Conservation (phyloP, 768 basidiomycete genomes). For the Russula emetica region DNA sequence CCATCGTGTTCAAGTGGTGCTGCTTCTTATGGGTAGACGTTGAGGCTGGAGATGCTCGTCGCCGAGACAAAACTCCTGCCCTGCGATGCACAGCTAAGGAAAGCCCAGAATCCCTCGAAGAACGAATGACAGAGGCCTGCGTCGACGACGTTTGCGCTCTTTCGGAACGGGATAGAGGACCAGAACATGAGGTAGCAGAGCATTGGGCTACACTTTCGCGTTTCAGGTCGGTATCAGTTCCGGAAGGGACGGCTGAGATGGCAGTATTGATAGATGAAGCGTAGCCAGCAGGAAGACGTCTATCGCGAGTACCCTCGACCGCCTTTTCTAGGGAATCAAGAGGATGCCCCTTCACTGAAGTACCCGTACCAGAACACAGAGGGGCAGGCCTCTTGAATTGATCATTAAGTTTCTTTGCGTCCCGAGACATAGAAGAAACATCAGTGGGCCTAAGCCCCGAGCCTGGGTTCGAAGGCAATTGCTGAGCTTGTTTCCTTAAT, state of each 20-base stretch:
- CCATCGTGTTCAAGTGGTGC: neutral
- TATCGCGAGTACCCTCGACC: neutral
- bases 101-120: neutral
- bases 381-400: neutral
- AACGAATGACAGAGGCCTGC: neutral
- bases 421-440: neutral
- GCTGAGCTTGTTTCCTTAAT: constrained; percentile 43
- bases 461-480: neutral
- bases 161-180: neutral
- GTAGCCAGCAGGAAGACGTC: neutral
- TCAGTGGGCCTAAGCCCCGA: constrained; percentile 19
- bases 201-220: neutral
- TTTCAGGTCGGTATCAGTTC: neutral
- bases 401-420: neutral
- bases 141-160: neutral
- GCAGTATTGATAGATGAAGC: neutral
- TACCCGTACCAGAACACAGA: neutral
- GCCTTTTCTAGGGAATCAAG: neutral
- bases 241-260: neutral
- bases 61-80: neutral
- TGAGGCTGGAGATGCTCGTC: neutral
- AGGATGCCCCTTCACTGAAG: neutral
- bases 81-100: neutral
- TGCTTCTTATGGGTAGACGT: neutral
- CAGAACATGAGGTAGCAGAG: constrained; percentile 1